A percentile compares a stretch with the other conserved stretches of the same genome.
Conservation (phyloP, 352 stramenopile species). For the Pelagophyceae sp. region DNA sequence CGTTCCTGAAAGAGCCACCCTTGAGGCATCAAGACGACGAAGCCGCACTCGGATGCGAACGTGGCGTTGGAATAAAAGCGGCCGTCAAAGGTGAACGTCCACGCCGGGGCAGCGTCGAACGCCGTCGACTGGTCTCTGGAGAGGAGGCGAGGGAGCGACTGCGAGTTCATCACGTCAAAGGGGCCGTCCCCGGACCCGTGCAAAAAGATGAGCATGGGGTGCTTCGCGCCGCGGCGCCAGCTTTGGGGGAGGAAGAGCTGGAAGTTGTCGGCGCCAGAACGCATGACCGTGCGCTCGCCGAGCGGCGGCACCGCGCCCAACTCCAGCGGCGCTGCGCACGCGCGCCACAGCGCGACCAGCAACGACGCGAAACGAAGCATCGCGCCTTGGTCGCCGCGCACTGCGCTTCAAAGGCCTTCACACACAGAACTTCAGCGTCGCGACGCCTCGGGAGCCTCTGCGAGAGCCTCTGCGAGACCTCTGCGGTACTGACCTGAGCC, state of each 20-base stretch:
- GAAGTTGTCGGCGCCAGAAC: background rate
- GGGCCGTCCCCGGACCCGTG: constrained; percentile 9
- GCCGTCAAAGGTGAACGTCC: constrained; percentile 3
- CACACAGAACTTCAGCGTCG: too few relatives aligned
- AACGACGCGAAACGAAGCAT: too few relatives aligned
- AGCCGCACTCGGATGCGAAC: background rate
- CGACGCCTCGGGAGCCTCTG: too few relatives aligned
- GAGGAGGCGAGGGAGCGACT: constrained; percentile 11
- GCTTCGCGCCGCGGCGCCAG: background rate
- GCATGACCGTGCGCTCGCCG: constrained; percentile 4
- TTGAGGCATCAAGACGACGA: constrained; percentile 15
- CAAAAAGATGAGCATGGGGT: constrained; percentile 16
- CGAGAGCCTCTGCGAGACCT: too few relatives aligned
- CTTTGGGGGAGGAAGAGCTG: constrained; percentile 1
- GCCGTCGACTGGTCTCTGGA: constrained; percentile 9
- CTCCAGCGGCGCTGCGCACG: too few relatives aligned
- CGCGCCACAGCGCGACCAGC: too few relatives aligned
- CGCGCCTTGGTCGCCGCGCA: too few relatives aligned
- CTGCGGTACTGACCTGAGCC: too few relatives aligned
- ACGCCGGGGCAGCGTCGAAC: background rate
- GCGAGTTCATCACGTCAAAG: constrained; percentile 12
- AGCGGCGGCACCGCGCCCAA: background rate
- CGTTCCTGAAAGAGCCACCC: background rate
- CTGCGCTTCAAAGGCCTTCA: too few relatives aligned
- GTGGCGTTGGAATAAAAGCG: background rate